Conservation (phyloP, 2,329 filamentous ascomycete species). For the Fusarium sp. region DNA sequence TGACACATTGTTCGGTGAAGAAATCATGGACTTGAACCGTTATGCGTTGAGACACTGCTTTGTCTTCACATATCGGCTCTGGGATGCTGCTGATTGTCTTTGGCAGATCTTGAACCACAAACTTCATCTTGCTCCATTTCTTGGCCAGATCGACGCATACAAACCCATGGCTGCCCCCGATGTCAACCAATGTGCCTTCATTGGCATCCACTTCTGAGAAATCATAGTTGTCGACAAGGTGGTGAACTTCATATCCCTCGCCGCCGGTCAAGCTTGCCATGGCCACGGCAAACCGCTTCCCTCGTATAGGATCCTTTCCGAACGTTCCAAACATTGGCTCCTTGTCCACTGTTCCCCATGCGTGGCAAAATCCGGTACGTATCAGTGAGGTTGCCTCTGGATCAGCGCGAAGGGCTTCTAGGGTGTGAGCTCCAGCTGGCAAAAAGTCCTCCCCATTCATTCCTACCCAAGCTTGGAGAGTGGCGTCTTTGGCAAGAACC, state of each 20-base stretch:
- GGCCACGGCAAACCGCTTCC: constrained; percentile 67
- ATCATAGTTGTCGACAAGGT: constrained; percentile 69
- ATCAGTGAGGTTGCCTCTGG: constrained; percentile 65
- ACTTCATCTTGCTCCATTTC: constrained; percentile 65
- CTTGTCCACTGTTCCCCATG: constrained; percentile 64
- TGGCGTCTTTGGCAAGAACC: constrained; percentile 63
- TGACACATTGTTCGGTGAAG: constrained; percentile 68
- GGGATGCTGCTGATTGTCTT: constrained; percentile 65
- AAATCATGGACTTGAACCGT: constrained; percentile 69
- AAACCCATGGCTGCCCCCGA: constrained; percentile 72
- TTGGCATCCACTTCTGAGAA: constrained; percentile 63
- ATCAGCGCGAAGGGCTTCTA: constrained; percentile 61
- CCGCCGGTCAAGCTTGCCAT: constrained; percentile 70
- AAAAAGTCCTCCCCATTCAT: constrained; percentile 70
- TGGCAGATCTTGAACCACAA: constrained; percentile 70
- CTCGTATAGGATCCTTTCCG: constrained; percentile 63
- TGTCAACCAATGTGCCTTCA: constrained; percentile 68
- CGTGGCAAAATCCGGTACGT: constrained; percentile 66
- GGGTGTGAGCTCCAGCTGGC: constrained; percentile 63
- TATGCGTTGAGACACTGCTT: constrained; percentile 58
- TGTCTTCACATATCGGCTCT: constrained; percentile 58
- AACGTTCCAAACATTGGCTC: constrained; percentile 70
- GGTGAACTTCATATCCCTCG: constrained; percentile 69
- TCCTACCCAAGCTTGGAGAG: constrained; percentile 68
- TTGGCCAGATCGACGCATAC: constrained; percentile 69